Evolutionary conservation across 805 yeast species (phyloP), one percentile per base, ranked within the genome.

Genomic region (Osmozyma mogii): DNA sequence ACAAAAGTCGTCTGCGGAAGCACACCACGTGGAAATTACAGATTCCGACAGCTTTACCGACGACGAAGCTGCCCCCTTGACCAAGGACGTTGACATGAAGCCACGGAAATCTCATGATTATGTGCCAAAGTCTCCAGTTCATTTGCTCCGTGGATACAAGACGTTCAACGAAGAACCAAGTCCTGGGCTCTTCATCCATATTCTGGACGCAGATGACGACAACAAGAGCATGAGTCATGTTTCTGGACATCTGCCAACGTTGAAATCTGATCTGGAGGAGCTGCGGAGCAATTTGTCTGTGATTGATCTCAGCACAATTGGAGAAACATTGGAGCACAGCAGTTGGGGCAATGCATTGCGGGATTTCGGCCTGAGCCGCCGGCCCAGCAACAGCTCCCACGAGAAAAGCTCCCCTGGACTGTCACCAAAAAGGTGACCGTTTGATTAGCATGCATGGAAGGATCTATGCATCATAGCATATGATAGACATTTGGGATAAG

Each of bases 51-150:
- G 9, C 15, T 8, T 11, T 16, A 19, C 17, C 12, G 29, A 20
- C 22, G 36, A 30, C 14, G 30, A 28, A 19, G 35, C 32, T 24
- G 25, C 13, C 17, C 17, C 13, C 26, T 15, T 9, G 25, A 23
- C 14, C 9, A 14, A 13, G 16, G 34, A 34, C 13, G 31, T 23
- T n/a, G 7, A 9, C 19, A 37, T 22, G 50, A 42, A 16, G 32
- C 35, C 13, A 19, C 27, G 8, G 30, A 45, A 9, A 43, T 45
- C 20, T 54, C n/a, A 56, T 9, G 41, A 49, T 6, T 56, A 56
- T 34, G 49, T 51, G 15, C 62, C 61, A 9, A 45, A 39, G 20
- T 52, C 60, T 8, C 60, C 60, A 1, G 29, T 54, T 14, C 43
- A 45, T 28, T 31, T 43, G 34, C 24, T 31, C 25, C 25, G 27